Evolutionary conservation across 306 rosid species (phyloP).

Genomic region (Vigna trinervia): DNA sequence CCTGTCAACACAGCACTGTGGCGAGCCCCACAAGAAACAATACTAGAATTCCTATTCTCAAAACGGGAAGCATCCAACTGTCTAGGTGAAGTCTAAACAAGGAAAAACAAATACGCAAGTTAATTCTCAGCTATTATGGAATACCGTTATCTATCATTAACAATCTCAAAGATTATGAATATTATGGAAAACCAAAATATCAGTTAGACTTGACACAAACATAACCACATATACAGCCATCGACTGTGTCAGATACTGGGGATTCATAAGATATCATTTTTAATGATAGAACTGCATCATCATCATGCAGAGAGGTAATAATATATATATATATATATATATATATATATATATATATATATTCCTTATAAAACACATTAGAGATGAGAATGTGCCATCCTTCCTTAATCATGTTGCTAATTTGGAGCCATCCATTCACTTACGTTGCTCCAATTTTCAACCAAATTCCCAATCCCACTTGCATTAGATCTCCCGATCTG

Average conservation of each 20-base stretch:
- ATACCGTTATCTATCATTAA: not conserved
- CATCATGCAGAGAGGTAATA: not conserved
- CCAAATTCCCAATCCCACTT: not conserved
- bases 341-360: too few relatives aligned
- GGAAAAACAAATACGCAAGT: not conserved
- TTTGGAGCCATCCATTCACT: not conserved
- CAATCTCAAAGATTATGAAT: not conserved
- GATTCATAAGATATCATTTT: not conserved
- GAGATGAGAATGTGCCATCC: not conserved
- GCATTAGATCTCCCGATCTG: not conserved
- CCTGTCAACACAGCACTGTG: constrained; percentile 83
- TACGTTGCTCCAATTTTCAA: not conserved
- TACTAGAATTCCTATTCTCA: constrained; percentile 59
- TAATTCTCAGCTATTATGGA: constrained; percentile 7
- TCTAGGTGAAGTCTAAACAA: constrained; percentile 71
- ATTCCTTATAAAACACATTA: not conserved
- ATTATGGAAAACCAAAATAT: not conserved
- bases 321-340: too few relatives aligned
- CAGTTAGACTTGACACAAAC: not conserved
- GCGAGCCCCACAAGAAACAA: constrained; percentile 87
- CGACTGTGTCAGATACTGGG: not conserved
- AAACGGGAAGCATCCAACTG: constrained; percentile 71
- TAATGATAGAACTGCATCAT: not conserved
- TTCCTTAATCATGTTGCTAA: not conserved
- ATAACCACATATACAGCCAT: not conserved